Base-by-base conservation (phyloP, 2,329 filamentous ascomycete species). In the Neopestalotiopsis sp. region DNA sequence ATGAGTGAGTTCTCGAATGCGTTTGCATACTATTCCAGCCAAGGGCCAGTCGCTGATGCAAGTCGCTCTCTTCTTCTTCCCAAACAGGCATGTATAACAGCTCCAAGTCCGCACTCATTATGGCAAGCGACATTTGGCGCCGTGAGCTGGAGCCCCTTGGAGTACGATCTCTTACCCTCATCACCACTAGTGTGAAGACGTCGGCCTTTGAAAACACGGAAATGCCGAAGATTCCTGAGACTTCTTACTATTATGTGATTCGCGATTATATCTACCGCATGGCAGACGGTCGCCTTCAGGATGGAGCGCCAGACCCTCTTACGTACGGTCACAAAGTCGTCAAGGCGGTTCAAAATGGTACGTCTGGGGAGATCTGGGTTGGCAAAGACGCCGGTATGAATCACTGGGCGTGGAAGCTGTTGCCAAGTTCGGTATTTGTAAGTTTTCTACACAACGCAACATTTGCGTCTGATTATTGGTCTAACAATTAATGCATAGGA, bases 121-220 rank as follows among this genome's bases (percentile, higher is more conserved):
- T 70, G 17, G 38, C 76, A 17, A 76, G 76, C 0, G 76, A 79
- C 13, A 72, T 64, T 1, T 65, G 76, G 7, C 69, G 76, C 5
- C 59, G 72, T 1, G 77, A 79, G 61, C 75, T 79, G 2, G 67
- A 62, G 1, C 76, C 76, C 0, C 75, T 79, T 1, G 75, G 73
- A 1, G 73, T 79, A 4, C 70, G 71, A 1, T 70, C 74, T 4
- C 68, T 79, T 34, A 75, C 77, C 2, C 42, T 77, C 24, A 53
- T 75, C 3, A 77, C 76, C 2, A 72, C 72, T 10, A 69, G 68
- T 1, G 75, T 78, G 64, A 73, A 74, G 34, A 74, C 72, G 1
- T 71, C 68, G 5, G 71, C 70, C 20, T 72, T 71, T 7, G 28
- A n/a, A 6, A 74, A 71, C 17, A n/a, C 65, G 28, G 28, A 69